A percentile compares a stretch with the other conserved stretches of the same genome.
Evolutionary conservation across 192 early-diverging fungal genomes (phyloP).

Genomic region (Phycomyces nitens): DNA sequence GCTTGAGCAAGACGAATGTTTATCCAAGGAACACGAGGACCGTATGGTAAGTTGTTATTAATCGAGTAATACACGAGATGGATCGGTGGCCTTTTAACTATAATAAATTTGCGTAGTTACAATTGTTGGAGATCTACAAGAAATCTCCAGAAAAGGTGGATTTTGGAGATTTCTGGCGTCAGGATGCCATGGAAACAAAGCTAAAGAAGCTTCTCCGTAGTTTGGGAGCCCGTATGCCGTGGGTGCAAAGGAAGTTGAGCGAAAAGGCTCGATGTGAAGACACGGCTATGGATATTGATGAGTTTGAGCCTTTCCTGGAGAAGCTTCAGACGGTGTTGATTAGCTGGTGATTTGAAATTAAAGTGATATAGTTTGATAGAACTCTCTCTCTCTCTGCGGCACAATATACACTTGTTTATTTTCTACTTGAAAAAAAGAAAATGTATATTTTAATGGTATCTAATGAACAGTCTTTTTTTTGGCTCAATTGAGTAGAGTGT

Average conservation of each 20-base stretch:
- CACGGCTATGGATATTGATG: not conserved
- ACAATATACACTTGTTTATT: too few species aligned
- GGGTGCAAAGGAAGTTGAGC: slow-evolving; percentile 44
- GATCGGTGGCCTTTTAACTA: not conserved
- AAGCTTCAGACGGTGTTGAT: not conserved
- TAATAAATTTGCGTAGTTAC: slow-evolving; percentile 33
- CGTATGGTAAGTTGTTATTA: slow-evolving; percentile 41
- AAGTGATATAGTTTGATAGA: not conserved
- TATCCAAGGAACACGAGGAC: slow-evolving; percentile 47
- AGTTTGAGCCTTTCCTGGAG: not conserved
- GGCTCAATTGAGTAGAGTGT: not conserved
- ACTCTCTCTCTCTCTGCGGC: not conserved
- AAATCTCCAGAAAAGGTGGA: slow-evolving; percentile 53
- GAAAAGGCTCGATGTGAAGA: slow-evolving; percentile 2
- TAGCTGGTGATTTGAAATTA: not conserved
- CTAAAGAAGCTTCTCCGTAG: slow-evolving; percentile 68
- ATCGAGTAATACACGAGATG: not conserved
- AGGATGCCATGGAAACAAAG: slow-evolving; percentile 62
- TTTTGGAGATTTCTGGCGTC: slow-evolving; percentile 72
- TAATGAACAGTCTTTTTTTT: too few species aligned
- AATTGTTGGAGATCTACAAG: slow-evolving; percentile 54
- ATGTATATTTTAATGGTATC: not conserved
- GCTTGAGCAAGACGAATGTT: slow-evolving; percentile 39
- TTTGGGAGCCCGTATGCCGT: slow-evolving; percentile 70
- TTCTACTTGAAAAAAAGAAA: not conserved